Conservation (phyloP, 352 stramenopile genomes). For the Pythium scleroteichum region DNA sequence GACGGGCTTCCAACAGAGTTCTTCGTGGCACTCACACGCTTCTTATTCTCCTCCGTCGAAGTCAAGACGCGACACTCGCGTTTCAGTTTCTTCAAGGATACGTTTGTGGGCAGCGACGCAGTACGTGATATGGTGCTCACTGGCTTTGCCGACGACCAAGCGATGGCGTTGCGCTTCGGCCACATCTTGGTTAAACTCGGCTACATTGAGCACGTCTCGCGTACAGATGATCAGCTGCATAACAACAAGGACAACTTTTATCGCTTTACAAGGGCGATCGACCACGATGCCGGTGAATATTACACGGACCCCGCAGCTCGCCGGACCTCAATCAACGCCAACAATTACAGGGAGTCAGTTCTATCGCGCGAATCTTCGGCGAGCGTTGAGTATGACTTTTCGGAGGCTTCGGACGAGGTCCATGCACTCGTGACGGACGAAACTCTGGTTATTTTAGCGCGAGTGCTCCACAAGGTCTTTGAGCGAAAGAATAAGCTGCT, state of each 20-base stretch:
- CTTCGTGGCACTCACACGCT: slow-evolving; percentile 70
- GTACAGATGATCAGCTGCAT: slow-evolving; percentile 73
- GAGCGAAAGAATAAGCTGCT: slow-evolving; percentile 89
- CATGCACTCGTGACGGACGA: slow-evolving; percentile 86
- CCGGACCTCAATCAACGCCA: slow-evolving; percentile 58
- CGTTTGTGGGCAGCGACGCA: slow-evolving; percentile 75
- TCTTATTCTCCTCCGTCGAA: slow-evolving; percentile 72
- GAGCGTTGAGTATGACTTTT: slow-evolving; percentile 74
- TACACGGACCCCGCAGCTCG: slow-evolving; percentile 33
- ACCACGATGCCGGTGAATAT: slow-evolving; percentile 45
- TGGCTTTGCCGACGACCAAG: slow-evolving; percentile 79
- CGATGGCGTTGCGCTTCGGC: slow-evolving; percentile 64
- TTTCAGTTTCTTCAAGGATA: slow-evolving; percentile 89
- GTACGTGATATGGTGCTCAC: slow-evolving; percentile 72
- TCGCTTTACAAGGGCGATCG: slow-evolving; percentile 70
- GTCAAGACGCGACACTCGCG: slow-evolving; percentile 81
- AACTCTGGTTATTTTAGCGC: slow-evolving; percentile 54
- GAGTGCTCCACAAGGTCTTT: slow-evolving; percentile 80
- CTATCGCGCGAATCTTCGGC: slow-evolving; percentile 59
- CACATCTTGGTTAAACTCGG: slow-evolving; percentile 81
- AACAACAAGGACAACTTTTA: slow-evolving; percentile 88
- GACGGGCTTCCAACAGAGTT: slow-evolving; percentile 81
- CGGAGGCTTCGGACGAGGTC: slow-evolving; percentile 70
- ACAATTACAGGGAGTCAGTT: slow-evolving; percentile 76
- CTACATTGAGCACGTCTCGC: slow-evolving; percentile 83